Conservation (phyloP, 176 grass and related monocot genomes). For the Carex scoparia region DNA sequence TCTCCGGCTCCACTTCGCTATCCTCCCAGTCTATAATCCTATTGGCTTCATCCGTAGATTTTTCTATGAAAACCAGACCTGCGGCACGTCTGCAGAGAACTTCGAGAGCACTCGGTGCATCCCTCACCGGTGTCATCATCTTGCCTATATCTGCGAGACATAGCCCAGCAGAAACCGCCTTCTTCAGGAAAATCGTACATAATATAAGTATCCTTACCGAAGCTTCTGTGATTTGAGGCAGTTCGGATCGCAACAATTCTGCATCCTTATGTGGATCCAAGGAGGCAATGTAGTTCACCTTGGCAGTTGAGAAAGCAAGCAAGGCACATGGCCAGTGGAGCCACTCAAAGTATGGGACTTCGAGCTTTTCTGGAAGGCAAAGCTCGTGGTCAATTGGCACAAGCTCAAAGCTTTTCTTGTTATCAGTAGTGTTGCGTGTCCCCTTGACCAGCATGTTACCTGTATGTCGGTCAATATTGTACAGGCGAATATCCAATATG, state of each 20-base stretch:
- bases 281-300: constrained; percentile 47
- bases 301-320: constrained; percentile 41
- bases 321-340: constrained; percentile 86
- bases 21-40: neutral
- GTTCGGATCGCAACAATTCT: constrained; percentile 52
- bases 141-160: constrained; percentile 84
- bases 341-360: constrained; percentile 98
- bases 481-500: constrained; percentile 85
- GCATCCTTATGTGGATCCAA: constrained; percentile 72
- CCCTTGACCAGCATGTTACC: constrained; percentile 97
- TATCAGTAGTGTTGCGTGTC: neutral
- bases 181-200: constrained; percentile 76
- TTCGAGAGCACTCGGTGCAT: constrained; percentile 54
- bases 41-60: neutral
- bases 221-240: constrained; percentile 51
- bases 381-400: constrained; percentile 94
- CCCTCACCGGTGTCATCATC: constrained; percentile 78
- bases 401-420: constrained; percentile 36
- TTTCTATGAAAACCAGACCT: constrained; percentile 12
- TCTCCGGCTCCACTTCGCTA: constrained; percentile 6
- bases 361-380: constrained; percentile 75
- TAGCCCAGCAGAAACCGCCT: constrained; percentile 47
- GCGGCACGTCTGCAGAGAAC: constrained; percentile 49
- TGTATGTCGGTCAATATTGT: constrained; percentile 93
- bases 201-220: constrained; percentile 55